Evolutionary conservation across 1,139 yeast genomes (phyloP), one percentile per base, ranked within the genome.

Genomic region (Zygosaccharomyces pseudobailii): DNA sequence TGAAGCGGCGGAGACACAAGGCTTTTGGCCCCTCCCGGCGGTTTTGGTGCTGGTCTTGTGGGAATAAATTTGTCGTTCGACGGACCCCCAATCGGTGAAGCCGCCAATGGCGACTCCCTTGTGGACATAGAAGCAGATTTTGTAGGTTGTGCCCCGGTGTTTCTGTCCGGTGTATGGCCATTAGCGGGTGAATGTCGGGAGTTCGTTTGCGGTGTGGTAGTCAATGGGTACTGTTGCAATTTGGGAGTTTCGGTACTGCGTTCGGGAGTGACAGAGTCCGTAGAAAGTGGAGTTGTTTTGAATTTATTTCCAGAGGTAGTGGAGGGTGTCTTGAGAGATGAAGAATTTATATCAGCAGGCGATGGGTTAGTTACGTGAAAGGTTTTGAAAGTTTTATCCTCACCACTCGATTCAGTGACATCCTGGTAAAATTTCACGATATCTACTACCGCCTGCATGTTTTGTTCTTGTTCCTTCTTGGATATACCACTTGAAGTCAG

Each of bases 391-490:
- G 89, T 87, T 49, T 73, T 75, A 36, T 78, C 82, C 43, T 83
- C 92, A 22, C 79, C 80, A 45, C 80, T 78, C 1, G 56, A 49
- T 56, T 81, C 82, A 39, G 80, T 75, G 7, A 74, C 73, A 52
- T 84, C 87, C 58, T 86, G 89, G 65, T 86, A 87, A 62, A 87
- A 88, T 36, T 90, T 87, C 51, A 90, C 95, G 55, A 90, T 89
- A 62, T 89, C 96, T 78, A 87, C 82, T 6, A 89, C 95, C 0
- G 96, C 97, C 67, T 88, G 94, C 3, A 97, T 96, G 63, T 92
- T 89, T 57, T 84, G 86, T 58, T 85, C 83, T 62, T 89, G 96
- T 58, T 92, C 97, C 39, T 77, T 78, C 57, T 79, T 80, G 5
- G 95, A 78, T 44, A 92, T 87, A 37, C 97, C 97, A 63, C 89